Conservation (phyloP, 2,329 filamentous ascomycete genomes). For the Lachnellula suecica region DNA sequence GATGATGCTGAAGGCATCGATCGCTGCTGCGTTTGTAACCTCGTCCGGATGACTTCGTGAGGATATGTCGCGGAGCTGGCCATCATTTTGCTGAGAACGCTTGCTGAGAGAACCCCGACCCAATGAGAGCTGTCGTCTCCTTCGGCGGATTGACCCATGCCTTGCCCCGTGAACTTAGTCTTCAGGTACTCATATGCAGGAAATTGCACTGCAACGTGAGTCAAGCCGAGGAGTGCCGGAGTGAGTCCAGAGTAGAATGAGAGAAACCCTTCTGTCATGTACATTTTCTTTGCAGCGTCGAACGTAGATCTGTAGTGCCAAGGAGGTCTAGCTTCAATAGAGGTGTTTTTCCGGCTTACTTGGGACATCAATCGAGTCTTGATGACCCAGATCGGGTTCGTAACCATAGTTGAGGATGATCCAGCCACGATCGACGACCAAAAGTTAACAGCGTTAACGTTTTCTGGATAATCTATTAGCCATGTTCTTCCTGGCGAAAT, state of each 20-base stretch:
- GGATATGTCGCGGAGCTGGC: conserved; percentile 96
- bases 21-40: conserved; percentile 89
- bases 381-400: conserved; percentile 99
- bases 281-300: conserved; percentile 96
- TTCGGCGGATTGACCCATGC: conserved; percentile 69
- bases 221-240: conserved; percentile 85
- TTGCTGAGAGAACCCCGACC: conserved; percentile 81
- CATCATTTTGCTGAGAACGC: conserved; percentile 89
- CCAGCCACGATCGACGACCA: conserved; percentile 90
- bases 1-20: conserved; percentile 51
- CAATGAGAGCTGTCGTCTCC: conserved; percentile 68
- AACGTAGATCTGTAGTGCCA: conserved; percentile 91
- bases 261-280: conserved; percentile 78
- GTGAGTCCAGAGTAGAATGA: conserved; percentile 96
- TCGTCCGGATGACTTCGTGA: conserved; percentile 91
- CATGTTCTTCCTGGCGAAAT: conserved; percentile 9
- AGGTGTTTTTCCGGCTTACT: conserved; percentile 57
- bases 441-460: conserved; percentile 75
- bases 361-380: conserved; percentile 98
- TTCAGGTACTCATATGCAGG: conserved; percentile 94
- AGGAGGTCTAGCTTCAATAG: conserved; percentile 58
- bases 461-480: conserved; percentile 50
- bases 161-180: conserved; percentile 82
- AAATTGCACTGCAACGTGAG: conserved; percentile 96
- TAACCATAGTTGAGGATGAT: conserved; percentile 87